Base-by-base conservation (phyloP, 2,329 filamentous ascomycete genomes). In the Phaeophleospora eucalypticola region DNA sequence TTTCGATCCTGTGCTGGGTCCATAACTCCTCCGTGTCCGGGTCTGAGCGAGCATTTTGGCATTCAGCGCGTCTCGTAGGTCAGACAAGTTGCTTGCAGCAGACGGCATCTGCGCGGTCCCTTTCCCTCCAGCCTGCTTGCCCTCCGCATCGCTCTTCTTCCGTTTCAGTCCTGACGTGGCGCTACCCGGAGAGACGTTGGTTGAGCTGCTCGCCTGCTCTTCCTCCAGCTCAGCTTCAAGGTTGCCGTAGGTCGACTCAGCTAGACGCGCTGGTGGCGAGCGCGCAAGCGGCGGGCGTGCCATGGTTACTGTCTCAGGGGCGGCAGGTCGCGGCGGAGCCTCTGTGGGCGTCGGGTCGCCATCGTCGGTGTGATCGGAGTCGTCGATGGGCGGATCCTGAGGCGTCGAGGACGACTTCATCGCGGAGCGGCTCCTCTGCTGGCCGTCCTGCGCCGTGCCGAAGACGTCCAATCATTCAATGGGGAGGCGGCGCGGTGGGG, bases 31-130 rank as follows among this genome's bases (percentile, higher is more conserved):
- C 44, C 55, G 54, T 46, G 48, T 45, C 4, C 71, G 66, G 49
- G 68, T 63, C 50, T 69, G 63, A 51, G 68, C 66, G 46, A 69
- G 55, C 51, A 71, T 57, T 53, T 65, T 68, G 46, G 66, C 58
- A 52, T 70, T 68, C 44, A 72, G 59, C 19, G 58, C 58, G 20
- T 54, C 63, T 34, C 64, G 67, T 48, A 71, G 55, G 10, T 68
- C 58, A 53, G 48, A 53, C 27, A 58, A 39, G 41, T 58, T 54
- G 20, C 43, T 54, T 15, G 41, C 17, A 18, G 33, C 40, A 48
- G 48, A 37, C 16, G 17, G 36, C 16, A 19, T 8, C 18, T 51
- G 38, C 32, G 36, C 35, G 3, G 34, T 6, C 14, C 33, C 24
- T 35, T 21, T 39, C 20, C 37, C 19, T 34, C n/a, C 8, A 18